Evolutionary conservation across 2,329 filamentous ascomycete species (phyloP).

Genomic region (Fusarium humuli): DNA sequence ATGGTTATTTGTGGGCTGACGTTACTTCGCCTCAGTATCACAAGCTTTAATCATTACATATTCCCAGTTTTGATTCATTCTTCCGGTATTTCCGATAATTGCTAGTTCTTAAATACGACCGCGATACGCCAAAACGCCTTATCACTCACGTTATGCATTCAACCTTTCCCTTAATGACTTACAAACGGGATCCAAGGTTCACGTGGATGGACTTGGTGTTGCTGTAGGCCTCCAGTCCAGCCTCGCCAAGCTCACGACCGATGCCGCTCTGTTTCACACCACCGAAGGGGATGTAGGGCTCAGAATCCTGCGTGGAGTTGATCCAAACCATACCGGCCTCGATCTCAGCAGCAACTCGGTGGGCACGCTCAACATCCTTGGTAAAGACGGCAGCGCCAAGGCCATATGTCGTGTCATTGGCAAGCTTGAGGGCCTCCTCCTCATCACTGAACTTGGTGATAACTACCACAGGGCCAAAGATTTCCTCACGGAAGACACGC

Average conservation of each 20-base stretch:
- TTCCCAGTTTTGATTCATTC: not conserved
- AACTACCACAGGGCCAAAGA: constrained; percentile 86
- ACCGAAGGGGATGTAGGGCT: constrained; percentile 45
- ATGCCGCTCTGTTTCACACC: constrained; percentile 48
- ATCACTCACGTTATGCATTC: not conserved
- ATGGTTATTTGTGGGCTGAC: not conserved
- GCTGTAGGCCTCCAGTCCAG: constrained; percentile 46
- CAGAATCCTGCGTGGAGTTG: constrained; percentile 50
- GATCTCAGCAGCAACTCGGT: constrained; percentile 79
- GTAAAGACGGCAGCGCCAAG: constrained; percentile 86
- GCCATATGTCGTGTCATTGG: constrained; percentile 81
- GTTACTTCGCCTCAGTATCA: constrained; percentile 14
- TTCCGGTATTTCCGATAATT: constrained; percentile 22
- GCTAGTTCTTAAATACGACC: constrained; percentile 15
- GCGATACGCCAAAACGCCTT: constrained; percentile 34
- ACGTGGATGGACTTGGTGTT: constrained; percentile 45
- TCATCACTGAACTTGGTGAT: constrained; percentile 85
- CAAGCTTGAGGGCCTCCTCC: constrained; percentile 78
- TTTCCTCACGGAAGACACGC: constrained; percentile 91
- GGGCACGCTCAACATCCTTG: constrained; percentile 80
- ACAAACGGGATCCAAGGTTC: constrained; percentile 44
- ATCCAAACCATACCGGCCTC: constrained; percentile 74
- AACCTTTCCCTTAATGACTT: constrained; percentile 4
- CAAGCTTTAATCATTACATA: constrained; percentile 3
- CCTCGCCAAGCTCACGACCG: constrained; percentile 44